These are phyloP conservation scores for Microascus cirrosus DNA, from an alignment of 2,329 filamentous ascomycete species.

Conservation along the genomic window DNA sequence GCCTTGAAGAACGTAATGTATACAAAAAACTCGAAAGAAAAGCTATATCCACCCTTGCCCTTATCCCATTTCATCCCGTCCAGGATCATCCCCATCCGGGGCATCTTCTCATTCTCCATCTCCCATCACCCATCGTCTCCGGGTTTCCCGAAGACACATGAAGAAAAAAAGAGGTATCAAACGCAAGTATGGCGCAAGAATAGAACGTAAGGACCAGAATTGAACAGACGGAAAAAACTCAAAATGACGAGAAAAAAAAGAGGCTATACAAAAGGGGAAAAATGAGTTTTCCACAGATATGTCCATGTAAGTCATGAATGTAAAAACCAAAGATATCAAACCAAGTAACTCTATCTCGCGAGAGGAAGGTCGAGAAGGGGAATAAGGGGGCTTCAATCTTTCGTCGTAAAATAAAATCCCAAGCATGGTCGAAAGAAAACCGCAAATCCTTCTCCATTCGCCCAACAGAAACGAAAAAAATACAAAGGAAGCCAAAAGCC, in stretches of 20 bases:
- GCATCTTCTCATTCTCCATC: neutral
- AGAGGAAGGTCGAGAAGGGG: neutral
- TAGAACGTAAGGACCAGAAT: neutral
- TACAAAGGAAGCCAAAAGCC: neutral
- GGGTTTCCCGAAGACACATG: neutral
- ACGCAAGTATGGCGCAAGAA: neutral
- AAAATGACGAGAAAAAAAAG: neutral
- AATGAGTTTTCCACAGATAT: neutral
- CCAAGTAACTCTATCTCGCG: neutral
- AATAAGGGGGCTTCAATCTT: neutral
- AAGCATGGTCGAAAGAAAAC: neutral
- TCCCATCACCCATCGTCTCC: too few relatives aligned
- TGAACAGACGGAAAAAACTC: neutral
- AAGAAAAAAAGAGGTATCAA: neutral
- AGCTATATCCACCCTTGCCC: constrained; percentile 2
- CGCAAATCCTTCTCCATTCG: neutral
- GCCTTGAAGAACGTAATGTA: constrained; percentile 12
- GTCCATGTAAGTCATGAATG: neutral
- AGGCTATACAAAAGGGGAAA: neutral
- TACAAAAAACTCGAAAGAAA: constrained; percentile 12
- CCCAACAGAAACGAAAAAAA: neutral
- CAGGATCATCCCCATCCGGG: neutral
- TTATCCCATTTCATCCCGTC: too few relatives aligned
- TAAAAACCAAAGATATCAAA: constrained; percentile 1
- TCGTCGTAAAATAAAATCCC: neutral